Evolutionary conservation across 2,329 filamentous ascomycete genomes (phyloP), one percentile per base, ranked within the genome.

Genomic region (Ceratocystis destructans): DNA sequence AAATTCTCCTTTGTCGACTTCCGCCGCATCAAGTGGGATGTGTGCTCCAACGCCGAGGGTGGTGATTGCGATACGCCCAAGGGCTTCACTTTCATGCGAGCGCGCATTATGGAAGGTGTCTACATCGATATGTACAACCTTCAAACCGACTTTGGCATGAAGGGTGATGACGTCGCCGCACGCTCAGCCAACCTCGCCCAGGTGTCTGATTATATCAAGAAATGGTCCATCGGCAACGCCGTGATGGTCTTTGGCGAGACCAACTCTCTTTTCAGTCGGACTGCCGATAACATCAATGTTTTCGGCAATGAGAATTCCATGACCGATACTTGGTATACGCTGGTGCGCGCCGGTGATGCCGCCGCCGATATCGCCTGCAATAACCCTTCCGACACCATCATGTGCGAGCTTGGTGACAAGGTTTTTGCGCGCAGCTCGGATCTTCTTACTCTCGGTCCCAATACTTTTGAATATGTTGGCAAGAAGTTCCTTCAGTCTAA

Each of bases 341-440:
- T 86, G 0, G 74, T 80, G 53, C 76, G 75, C 15, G 73, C 72
- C 25, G 81, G 82, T 8, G 73, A 76, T 8, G 82, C 83, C 0
- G 73, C 75, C 10, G 70, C 71, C 31, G 76, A 81, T 70, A 69
- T 73, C 20, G 65, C 82, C 17, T 88, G 86, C 73, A 73, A 73
- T 17, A 86, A 85, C 70, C 85, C 85, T 0, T 79, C 79, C 33
- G 76, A 76, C 0, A 78, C 74, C 61, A 78, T 78, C 71, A 72
- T 73, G 3, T 88, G 86, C 73, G 86, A 88, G 75, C 83, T 80
- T 1, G 83, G 88, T 46, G 86, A 88, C 74, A 88, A 88, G 74
- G 76, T 86, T 59, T 81, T 86, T 70, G 87, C 83, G 75, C 80
- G 83, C 46, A 77, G 77, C 41, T 78, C 77, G 20, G 70, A 77